A percentile compares a stretch with the other conserved stretches of the same genome.
Evolutionary conservation across 1,139 yeast species (phyloP).

Genomic region (Keqinozyma sinolaborantium): DNA sequence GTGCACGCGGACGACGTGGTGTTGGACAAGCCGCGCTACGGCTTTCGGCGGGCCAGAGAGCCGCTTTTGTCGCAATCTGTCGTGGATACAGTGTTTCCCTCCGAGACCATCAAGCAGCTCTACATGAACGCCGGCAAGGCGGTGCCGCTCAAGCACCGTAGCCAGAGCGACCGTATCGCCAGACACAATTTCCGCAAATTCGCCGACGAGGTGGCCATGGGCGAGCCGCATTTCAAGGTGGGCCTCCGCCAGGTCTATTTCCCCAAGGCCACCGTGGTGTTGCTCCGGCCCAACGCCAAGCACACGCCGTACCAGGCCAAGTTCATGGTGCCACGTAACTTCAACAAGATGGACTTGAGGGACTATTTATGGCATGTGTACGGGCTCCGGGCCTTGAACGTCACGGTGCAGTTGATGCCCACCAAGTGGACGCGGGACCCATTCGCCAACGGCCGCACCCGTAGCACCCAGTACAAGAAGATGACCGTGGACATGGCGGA

Average conservation of each 20-base stretch:
- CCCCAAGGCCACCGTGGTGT: constrained; percentile 78
- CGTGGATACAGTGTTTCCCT: constrained; percentile 40
- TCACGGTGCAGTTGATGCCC: constrained; percentile 82
- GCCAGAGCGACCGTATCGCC: constrained; percentile 34
- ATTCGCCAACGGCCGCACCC: constrained; percentile 65
- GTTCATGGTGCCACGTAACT: constrained; percentile 85
- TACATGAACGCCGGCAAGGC: constrained; percentile 40
- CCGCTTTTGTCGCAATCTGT: constrained; percentile 41
- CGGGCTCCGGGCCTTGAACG: constrained; percentile 81
- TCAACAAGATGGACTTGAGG: constrained; percentile 86
- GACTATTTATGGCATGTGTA: constrained; percentile 88
- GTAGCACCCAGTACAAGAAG: constrained; percentile 81
- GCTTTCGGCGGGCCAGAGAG: constrained; percentile 36
- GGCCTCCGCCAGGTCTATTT: constrained; percentile 74
- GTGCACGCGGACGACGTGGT: constrained; percentile 38
- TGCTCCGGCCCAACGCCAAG: constrained; percentile 85
- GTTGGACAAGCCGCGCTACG: constrained; percentile 35
- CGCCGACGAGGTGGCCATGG: constrained; percentile 56
- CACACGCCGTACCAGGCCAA: constrained; percentile 96
- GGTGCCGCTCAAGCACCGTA: constrained; percentile 38
- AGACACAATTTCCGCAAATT: constrained; percentile 39
- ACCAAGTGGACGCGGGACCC: constrained; percentile 63
- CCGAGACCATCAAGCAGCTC: constrained; percentile 29
- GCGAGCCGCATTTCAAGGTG: constrained; percentile 73
- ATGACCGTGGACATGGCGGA: constrained; percentile 94